Evolutionary conservation across 2,329 filamentous ascomycete species (phyloP).

Genomic region (Ophioceras dolichostomum): DNA sequence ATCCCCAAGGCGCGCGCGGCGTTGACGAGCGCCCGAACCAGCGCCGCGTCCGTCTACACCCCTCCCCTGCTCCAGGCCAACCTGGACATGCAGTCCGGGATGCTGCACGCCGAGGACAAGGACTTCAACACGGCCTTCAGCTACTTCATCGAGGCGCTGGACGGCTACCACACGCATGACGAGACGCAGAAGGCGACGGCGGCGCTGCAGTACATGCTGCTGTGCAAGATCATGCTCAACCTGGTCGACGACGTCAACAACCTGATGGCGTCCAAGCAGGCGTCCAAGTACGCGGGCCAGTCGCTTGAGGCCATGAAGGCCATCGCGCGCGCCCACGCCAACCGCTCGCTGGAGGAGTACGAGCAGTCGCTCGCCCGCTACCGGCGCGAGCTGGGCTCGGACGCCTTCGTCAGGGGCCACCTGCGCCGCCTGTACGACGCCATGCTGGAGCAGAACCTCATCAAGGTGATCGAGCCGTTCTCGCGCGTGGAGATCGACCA

Average conservation of each 20-base stretch:
- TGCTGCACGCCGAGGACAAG: constrained; percentile 96
- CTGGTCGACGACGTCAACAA: constrained; percentile 90
- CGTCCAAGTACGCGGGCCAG: constrained; percentile 88
- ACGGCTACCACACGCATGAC: constrained; percentile 91
- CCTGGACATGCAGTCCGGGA: constrained; percentile 97
- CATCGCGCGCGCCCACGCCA: constrained; percentile 86
- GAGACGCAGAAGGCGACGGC: constrained; percentile 85
- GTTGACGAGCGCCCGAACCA: constrained; percentile 86
- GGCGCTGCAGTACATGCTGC: constrained; percentile 95
- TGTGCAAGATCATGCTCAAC: constrained; percentile 99
- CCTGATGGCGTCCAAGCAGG: constrained; percentile 91
- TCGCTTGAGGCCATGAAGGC: constrained; percentile 99
- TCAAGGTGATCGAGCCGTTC: constrained; percentile 99
- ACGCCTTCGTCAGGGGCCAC: constrained; percentile 94
- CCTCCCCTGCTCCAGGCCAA: constrained; percentile 90
- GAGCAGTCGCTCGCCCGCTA: constrained; percentile 84
- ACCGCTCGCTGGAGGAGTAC: constrained; percentile 94
- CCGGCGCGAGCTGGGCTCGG: constrained; percentile 84
- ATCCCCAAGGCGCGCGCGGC: constrained; percentile 92
- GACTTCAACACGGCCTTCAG: constrained; percentile 99
- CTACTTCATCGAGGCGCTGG: constrained; percentile 98
- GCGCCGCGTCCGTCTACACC: constrained; percentile 93
- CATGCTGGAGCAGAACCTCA: constrained; percentile 98
- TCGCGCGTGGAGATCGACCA: constrained; percentile 93
- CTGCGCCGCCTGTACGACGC: constrained; percentile 91